These are phyloP conservation scores for Phylloporus scabripes DNA, from an alignment of 768 basidiomycete genomes.

Conservation along the genomic window DNA sequence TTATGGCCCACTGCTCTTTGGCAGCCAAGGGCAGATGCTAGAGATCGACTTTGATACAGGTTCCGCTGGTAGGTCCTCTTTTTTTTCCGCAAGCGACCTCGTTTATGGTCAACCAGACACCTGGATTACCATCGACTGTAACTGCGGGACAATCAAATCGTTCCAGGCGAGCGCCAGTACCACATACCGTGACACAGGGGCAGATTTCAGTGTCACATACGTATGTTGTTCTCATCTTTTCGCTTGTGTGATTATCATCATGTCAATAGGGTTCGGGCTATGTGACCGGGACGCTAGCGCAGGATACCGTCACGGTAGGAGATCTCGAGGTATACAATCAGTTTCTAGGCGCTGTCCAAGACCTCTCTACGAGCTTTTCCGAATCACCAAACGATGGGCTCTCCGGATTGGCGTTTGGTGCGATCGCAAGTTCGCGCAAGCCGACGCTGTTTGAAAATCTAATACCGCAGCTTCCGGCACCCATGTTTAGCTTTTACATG, in stretches of 20 bases:
- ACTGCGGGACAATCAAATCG: conserved; percentile 31
- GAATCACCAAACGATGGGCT: conserved; percentile 51
- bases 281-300: conserved; percentile 44
- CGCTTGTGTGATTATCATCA: background rate
- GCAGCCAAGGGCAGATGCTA: conserved; percentile 49
- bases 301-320: conserved; percentile 48
- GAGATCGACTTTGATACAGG: conserved; percentile 65
- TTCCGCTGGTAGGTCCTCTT: conserved; percentile 28
- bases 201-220: conserved; percentile 39
- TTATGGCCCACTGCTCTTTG: conserved; percentile 42
- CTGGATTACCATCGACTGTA: conserved; percentile 47
- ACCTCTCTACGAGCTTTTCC: conserved; percentile 46
- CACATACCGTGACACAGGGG: conserved; percentile 34
- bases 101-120: conserved; percentile 38
- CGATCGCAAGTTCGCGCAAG: conserved; percentile 41
- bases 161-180: conserved; percentile 5
- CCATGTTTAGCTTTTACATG: conserved; percentile 57
- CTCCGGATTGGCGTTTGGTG: conserved; percentile 56
- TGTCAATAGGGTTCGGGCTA: conserved; percentile 44
- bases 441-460: conserved; percentile 65
- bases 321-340: conserved; percentile 42
- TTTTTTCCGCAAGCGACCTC: background rate
- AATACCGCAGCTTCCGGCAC: conserved; percentile 37
- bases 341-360: conserved; percentile 49
- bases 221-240: conserved; percentile 27